Base-by-base conservation (phyloP, 2,329 filamentous ascomycete genomes). In the Sporothrix globosa region DNA sequence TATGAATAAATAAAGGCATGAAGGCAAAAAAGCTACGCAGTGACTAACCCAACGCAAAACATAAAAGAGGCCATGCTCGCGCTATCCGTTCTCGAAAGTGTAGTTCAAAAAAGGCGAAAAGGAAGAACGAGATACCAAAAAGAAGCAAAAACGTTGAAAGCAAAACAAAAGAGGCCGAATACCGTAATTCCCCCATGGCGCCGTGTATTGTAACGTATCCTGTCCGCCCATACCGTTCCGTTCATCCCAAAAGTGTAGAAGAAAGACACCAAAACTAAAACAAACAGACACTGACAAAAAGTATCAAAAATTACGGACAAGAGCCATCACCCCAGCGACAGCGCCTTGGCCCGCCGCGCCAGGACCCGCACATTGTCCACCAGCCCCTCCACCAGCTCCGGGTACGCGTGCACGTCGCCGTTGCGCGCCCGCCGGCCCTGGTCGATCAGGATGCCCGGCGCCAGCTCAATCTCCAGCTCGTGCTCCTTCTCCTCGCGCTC, bases 401-500 rank as follows among this genome's bases (percentile, higher is more conserved):
- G 83, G 77, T 91, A 93, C 68, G 85, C 86, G 75, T 90, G 88
- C 6, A 83, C 81, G 69, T 84, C 81, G 2, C 82, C 81, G 5
- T 78, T 79, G 74, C 84, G 81, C 30, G 88, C 85, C 70, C 84
- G 83, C 48, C 82, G 81, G 7, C 90, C 90, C 74, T 94, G 90
- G 13, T 90, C 85, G 61, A 91, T 80, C 17, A 95, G 78, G n/a
- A 85, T 82, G 5, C 79, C 80, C 0, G 90, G 83, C n/a, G 88
- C 83, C 17, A 96, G 79, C 77, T 96, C 92, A 63, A 96, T 85
- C 77, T 96, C 92, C 7, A 96, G 84, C 80, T 96, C 92, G 76
- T 95, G 92, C 73, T 91, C 90, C 75, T 92, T 92, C 70, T 86
- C 84, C 0, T 76, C 72, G 39, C 80, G 81, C 13, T 80, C 78